Conservation (phyloP, 2,329 filamentous ascomycete genomes). For the Septoria petroselini region DNA sequence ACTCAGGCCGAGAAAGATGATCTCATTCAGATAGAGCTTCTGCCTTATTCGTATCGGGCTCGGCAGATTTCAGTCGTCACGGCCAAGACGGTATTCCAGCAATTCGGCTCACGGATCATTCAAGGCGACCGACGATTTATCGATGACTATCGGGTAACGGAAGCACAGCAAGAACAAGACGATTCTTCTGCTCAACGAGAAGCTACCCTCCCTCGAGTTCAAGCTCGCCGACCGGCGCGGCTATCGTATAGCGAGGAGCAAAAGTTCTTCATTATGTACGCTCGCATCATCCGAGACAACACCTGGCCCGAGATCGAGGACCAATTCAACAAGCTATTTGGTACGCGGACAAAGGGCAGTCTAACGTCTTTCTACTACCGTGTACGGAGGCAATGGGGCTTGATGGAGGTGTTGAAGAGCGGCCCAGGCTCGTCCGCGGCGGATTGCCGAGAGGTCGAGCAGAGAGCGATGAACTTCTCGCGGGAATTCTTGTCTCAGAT, state of each 20-base stretch:
- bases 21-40: too few relatives aligned
- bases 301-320: slow-evolving; percentile 35
- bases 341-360: slow-evolving; percentile 33
- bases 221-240: slow-evolving; percentile 31
- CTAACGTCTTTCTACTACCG: slow-evolving; percentile 38
- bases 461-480: slow-evolving; percentile 31
- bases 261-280: slow-evolving; percentile 38
- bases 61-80: too few relatives aligned
- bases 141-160: too few relatives aligned
- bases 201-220: too few relatives aligned
- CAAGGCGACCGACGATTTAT: too few relatives aligned
- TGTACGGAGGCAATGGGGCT: slow-evolving; percentile 35
- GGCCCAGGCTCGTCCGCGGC: slow-evolving; percentile 28
- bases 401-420: slow-evolving; percentile 36
- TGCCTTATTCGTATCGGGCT: too few relatives aligned
- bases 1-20: too few relatives aligned
- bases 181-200: too few relatives aligned
- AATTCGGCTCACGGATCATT: too few relatives aligned
- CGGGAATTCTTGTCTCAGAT: slow-evolving; percentile 33
- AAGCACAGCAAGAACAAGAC: too few relatives aligned
- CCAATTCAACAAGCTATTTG: slow-evolving; percentile 28
- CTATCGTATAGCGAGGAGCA: slow-evolving; percentile 38
- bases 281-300: slow-evolving; percentile 31
- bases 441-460: slow-evolving; percentile 31
- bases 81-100: too few relatives aligned